Base-by-base conservation (phyloP, 1,139 yeast genomes). In the Pneumocystis murina region DNA sequence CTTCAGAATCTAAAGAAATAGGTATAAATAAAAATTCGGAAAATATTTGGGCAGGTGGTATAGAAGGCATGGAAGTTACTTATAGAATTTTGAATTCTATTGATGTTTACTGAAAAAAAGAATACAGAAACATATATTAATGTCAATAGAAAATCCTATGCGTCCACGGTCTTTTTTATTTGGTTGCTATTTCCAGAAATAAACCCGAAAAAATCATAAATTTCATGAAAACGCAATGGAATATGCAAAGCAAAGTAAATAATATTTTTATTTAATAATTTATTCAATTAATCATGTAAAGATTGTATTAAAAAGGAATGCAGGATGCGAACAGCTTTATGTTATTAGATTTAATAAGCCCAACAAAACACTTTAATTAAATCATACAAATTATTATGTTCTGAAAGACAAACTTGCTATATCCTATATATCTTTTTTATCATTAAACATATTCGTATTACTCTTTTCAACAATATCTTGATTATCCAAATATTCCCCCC, bases 401-500 rank as follows among this genome's bases (percentile, higher is more conserved):
- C 55, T 30, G 14, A 48, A 48, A 48, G 2, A 48, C 14, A 24
- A 48, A 48, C 14, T 12, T 24, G 14, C n/a, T n/a, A n/a, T 41
- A n/a, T 2, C 28, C 14, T 20, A 48, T 48, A 4, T 14, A 12
- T 24, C 33, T 20, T 48, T 48, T 48, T 48, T 48, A 14, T 24
- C 33, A 48, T 12, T 24, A 24, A 3, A 20, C 12, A 24, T 24
- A 10, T 48, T 24, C 10, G 33, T 20, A 48, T 48, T 24, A 48
- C 8, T 48, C 16, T 48, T 48, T 48, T 48, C 55, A 48, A 48
- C 20, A 24, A 24, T 48, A 20, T 17, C 24, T 7, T 48, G 55
- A 24, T 48, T 24, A 14, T 48, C 33, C 20, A 20, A 48, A 48
- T 48, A 20, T 20, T 48, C 55, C 1, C 55, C 81, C 75, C 91